Conservation (phyloP, 352 stramenopile genomes). For the Thraustochytrium striatum region DNA sequence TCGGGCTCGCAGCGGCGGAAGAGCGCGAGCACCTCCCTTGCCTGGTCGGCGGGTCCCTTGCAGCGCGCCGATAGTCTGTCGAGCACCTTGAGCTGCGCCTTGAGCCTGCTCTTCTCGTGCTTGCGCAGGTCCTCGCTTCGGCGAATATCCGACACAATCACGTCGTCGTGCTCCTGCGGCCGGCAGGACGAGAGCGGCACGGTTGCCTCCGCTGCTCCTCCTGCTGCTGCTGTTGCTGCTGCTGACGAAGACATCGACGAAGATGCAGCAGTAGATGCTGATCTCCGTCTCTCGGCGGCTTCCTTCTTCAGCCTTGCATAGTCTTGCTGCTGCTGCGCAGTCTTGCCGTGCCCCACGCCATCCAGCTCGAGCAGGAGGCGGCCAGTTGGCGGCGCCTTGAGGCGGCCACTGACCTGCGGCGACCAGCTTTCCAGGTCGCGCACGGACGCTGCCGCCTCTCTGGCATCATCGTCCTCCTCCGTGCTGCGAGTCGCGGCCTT, state of each 20-base stretch:
- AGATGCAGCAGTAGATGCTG: too few relatives aligned
- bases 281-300: neutral
- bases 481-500: too few relatives aligned
- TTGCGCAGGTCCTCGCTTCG: neutral
- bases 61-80: constrained; percentile 24
- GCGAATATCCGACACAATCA: constrained; percentile 39
- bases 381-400: constrained; percentile 19
- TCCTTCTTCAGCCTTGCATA: neutral
- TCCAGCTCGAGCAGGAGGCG: constrained; percentile 28
- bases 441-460: too few relatives aligned
- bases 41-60: constrained; percentile 23
- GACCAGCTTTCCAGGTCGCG: too few relatives aligned
- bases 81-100: constrained; percentile 25
- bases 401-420: too few relatives aligned
- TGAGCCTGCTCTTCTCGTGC: neutral
- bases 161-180: constrained; percentile 1
- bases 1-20: constrained; percentile 16
- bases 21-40: constrained; percentile 2
- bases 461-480: too few relatives aligned
- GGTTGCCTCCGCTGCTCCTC: neutral
- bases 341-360: constrained; percentile 22
- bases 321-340: neutral
- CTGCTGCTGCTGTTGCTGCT: constrained; percentile 1
- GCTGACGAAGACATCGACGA: too few relatives aligned
- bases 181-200: too few relatives aligned